Percentiles rank a stretch among this genome's conserved stretches.
These are phyloP conservation scores for Trapa bicornis DNA, from an alignment of 345 rosid genomes.

Conservation along the genomic window DNA sequence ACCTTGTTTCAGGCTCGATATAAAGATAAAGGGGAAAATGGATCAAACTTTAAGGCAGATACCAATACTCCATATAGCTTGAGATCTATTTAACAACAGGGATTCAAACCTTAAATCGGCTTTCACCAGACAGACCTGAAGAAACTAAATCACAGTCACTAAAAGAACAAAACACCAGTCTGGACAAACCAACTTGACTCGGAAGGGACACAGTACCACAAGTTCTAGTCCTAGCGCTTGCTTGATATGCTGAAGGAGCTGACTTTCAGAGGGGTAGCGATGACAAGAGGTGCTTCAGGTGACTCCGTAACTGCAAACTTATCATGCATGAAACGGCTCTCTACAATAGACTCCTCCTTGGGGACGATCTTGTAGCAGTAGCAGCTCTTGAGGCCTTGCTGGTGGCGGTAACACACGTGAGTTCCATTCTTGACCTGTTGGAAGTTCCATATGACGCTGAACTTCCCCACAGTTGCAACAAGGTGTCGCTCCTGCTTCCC, in stretches of 20 bases:
- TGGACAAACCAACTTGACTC: too few relatives aligned
- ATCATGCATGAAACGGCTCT: constrained; percentile 97
- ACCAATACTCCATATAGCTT: neutral
- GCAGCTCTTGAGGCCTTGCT: constrained; percentile 43
- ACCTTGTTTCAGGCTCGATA: neutral
- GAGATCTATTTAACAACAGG: neutral
- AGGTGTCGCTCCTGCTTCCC: constrained; percentile 52
- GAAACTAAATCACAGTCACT: neutral
- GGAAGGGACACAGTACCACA: neutral
- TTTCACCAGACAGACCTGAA: neutral
- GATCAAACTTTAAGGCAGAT: neutral
- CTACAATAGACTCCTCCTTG: constrained; percentile 83
- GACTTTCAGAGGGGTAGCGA: constrained; percentile 90
- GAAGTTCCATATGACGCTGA: constrained; percentile 68
- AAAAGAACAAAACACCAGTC: neutral
- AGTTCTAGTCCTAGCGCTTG: constrained; percentile 30
- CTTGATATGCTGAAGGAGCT: constrained; percentile 95
- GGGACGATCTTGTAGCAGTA: constrained; percentile 79
- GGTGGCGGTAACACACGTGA: constrained; percentile 37
- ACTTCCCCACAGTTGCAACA: constrained; percentile 95
- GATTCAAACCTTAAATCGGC: neutral
- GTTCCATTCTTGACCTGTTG: constrained; percentile 36
- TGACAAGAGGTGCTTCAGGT: constrained; percentile 95
- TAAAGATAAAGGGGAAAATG: neutral
- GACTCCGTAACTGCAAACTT: constrained; percentile 82